Evolutionary conservation across 805 yeast genomes (phyloP).

Genomic region (Candida qinlingensis): DNA sequence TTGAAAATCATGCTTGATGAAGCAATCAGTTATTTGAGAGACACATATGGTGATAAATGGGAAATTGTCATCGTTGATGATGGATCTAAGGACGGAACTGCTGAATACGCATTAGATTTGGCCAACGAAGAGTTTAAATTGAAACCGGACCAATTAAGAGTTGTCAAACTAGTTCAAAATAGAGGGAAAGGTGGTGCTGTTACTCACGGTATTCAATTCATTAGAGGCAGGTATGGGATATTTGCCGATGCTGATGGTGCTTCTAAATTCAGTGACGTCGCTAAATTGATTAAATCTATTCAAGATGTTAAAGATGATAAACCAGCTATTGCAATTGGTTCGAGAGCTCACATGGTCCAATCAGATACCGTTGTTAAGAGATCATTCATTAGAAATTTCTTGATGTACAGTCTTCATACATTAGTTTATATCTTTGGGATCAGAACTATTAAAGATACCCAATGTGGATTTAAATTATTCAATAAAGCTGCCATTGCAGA

Average conservation of each 20-base stretch:
- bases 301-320: constrained; percentile 15
- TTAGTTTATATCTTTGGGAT: constrained; percentile 87
- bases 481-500: constrained; percentile 56
- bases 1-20: constrained; percentile 70
- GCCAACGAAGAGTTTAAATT: constrained; percentile 39
- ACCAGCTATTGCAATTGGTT: constrained; percentile 78
- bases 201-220: constrained; percentile 78
- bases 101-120: constrained; percentile 62
- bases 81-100: constrained; percentile 81
- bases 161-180: constrained; percentile 63
- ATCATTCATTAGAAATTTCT: constrained; percentile 77
- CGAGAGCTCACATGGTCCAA: constrained; percentile 94
- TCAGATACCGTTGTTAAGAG: constrained; percentile 97
- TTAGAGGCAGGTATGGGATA: constrained; percentile 66
- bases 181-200: constrained; percentile 98
- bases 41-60: constrained; percentile 37
- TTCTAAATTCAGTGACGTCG: constrained; percentile 67
- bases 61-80: constrained; percentile 90
- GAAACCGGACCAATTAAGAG: constrained; percentile 58
- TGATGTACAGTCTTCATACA: constrained; percentile 90
- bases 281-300: constrained; percentile 42
- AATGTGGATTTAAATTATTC: constrained; percentile 95
- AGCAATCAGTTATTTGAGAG: constrained; percentile 47
- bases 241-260: constrained; percentile 99
- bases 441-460: constrained; percentile 83